Evolutionary conservation across 306 rosid species (phyloP).

Genomic region (Comarum palustre): DNA sequence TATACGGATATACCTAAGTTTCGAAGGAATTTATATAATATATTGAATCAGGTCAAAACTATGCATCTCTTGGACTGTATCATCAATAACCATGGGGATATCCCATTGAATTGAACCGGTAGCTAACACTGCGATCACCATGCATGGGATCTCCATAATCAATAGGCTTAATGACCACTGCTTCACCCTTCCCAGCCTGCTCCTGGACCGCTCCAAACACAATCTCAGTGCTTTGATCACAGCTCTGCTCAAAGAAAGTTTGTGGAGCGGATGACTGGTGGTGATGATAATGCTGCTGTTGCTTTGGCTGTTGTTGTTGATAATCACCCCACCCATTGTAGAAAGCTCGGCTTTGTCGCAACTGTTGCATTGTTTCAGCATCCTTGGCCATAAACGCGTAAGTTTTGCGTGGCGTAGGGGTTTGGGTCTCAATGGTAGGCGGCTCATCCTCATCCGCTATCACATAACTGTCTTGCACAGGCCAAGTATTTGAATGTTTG

Average conservation of each 20-base stretch:
- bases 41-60: conserved; percentile 34
- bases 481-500: conserved; percentile 60
- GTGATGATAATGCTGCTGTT: conserved; percentile 60
- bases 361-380: conserved; percentile 68
- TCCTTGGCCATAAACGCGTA: conserved; percentile 87
- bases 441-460: conserved; percentile 84
- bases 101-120: conserved; percentile 42
- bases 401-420: conserved; percentile 83
- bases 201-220: conserved; percentile 92
- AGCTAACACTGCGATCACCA: conserved; percentile 47
- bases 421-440: conserved; percentile 68
- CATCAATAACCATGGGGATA: conserved; percentile 47
- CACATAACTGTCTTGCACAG: conserved; percentile 77
- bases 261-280: conserved; percentile 56
- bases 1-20: conserved; percentile 2
- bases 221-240: conserved; percentile 59
- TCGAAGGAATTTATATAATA: conserved; percentile 14
- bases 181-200: conserved; percentile 41
- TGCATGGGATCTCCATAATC: conserved; percentile 53
- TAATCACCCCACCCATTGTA: conserved; percentile 68
- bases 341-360: conserved; percentile 69
- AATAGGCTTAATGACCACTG: conserved; percentile 56
- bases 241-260: conserved; percentile 61
- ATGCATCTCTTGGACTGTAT: conserved; percentile 35
- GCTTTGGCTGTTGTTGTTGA: conserved; percentile 39